Conservation (phyloP, 805 yeast genomes). For the Sugiyamaella qingdaonensis region DNA sequence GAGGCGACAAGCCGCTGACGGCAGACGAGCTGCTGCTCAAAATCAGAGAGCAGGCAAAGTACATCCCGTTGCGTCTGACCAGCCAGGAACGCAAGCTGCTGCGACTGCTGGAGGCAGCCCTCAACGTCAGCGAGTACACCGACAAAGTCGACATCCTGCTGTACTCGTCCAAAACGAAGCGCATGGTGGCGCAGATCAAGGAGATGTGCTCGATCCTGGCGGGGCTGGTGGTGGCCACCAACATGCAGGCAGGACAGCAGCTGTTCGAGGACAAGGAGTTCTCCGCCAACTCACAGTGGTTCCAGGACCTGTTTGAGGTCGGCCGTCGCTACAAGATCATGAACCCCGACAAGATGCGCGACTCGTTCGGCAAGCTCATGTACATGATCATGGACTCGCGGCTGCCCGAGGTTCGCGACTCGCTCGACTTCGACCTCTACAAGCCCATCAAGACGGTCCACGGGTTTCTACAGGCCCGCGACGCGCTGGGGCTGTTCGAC, state of each 20-base stretch:
- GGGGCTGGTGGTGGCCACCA: conserved; percentile 73
- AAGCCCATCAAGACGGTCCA: conserved; percentile 66
- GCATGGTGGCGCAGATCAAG: conserved; percentile 66
- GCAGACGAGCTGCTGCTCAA: conserved; percentile 18
- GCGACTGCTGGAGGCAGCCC: conserved; percentile 66
- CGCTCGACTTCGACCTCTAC: conserved; percentile 72
- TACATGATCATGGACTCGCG: conserved; percentile 85
- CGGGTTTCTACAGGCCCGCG: conserved; percentile 41
- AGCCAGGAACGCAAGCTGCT: conserved; percentile 65
- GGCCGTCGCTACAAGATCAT: conserved; percentile 78
- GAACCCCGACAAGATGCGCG: conserved; percentile 81
- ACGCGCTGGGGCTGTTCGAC: conserved; percentile 42
- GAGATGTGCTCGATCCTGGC: conserved; percentile 77
- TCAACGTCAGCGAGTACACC: conserved; percentile 74
- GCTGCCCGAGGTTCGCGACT: conserved; percentile 61
- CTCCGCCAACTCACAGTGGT: conserved; percentile 68
- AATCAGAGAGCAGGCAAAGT: conserved; percentile 40
- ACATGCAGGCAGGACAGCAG: conserved; percentile 63
- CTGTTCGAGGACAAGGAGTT: conserved; percentile 65
- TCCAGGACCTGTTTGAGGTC: conserved; percentile 63
- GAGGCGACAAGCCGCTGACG: conserved; percentile 17
- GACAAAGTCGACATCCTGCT: conserved; percentile 70
- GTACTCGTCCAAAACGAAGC: conserved; percentile 60
- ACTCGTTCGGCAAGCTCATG: conserved; percentile 71
- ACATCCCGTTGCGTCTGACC: conserved; percentile 66